A percentile compares a stretch with the other conserved stretches of the same genome.
Evolutionary conservation across 768 basidiomycete species (phyloP).

Genomic region (Trametes cinnabarina): DNA sequence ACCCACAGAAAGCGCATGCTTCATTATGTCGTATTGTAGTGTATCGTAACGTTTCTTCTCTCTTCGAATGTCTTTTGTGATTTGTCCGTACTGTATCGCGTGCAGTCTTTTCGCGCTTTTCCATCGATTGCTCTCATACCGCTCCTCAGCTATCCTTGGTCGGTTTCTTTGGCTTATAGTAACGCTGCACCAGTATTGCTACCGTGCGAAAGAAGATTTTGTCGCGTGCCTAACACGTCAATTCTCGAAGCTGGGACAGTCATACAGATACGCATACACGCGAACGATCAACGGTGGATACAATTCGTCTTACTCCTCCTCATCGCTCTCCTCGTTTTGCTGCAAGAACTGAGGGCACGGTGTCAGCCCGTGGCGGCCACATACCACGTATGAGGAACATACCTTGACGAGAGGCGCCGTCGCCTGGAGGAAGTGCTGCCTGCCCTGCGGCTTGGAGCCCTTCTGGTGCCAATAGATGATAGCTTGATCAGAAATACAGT

Average conservation of each 20-base stretch:
- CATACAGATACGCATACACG: background rate
- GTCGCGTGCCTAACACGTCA: background rate
- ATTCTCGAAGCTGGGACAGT: background rate
- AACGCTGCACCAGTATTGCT: background rate
- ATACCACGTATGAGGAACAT: conserved; percentile 15
- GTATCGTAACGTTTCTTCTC: background rate
- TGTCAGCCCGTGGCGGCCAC: background rate
- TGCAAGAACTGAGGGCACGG: conserved; percentile 67
- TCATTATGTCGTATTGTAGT: too few relatives aligned
- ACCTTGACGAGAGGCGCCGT: conserved; percentile 90
- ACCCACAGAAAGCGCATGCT: too few relatives aligned
- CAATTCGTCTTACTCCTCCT: conserved; percentile 49
- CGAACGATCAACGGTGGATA: background rate
- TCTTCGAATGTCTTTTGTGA: background rate
- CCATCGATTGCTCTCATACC: too few relatives aligned
- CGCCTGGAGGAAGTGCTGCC: conserved; percentile 90
- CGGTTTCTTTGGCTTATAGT: background rate
- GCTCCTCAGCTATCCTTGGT: background rate
- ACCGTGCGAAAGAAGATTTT: background rate
- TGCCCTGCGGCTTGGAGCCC: conserved; percentile 92
- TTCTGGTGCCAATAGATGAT: conserved; percentile 99
- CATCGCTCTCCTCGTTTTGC: conserved; percentile 81
- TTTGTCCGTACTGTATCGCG: background rate
- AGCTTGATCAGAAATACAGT: conserved; percentile 92
- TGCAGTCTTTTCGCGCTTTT: too few relatives aligned